These are phyloP conservation scores for Azolla pinnata DNA, from an alignment of 75 land plant species.

Conservation along the genomic window DNA sequence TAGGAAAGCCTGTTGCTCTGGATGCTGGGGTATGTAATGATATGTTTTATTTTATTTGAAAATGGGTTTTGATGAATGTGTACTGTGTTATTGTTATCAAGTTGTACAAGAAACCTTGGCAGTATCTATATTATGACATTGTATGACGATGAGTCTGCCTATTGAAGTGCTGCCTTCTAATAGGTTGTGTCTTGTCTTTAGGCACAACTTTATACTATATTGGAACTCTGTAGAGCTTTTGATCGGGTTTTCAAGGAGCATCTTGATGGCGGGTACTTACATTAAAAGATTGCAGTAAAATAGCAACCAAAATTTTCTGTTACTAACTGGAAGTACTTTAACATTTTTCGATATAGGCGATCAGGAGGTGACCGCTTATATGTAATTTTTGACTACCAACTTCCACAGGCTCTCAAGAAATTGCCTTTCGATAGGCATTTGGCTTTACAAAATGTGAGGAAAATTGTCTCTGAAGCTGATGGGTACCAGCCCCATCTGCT, in stretches of 20 bases:
- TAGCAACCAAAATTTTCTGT: too few relatives aligned
- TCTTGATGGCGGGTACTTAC: constrained; percentile 79
- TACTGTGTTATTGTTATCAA: too few relatives aligned
- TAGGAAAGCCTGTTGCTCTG: constrained; percentile 66
- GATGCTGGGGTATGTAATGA: constrained; percentile 55
- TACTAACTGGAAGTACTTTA: too few relatives aligned
- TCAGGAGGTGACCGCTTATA: constrained; percentile 85
- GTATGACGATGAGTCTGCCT: too few relatives aligned
- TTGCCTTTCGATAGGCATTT: constrained; percentile 86
- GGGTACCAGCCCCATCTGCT: constrained; percentile 90
- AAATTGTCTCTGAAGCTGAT: constrained; percentile 73
- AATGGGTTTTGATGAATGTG: too few relatives aligned
- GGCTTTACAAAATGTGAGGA: constrained; percentile 65
- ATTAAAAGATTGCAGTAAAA: too few relatives aligned
- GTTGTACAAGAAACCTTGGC: background rate
- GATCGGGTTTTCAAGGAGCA: constrained; percentile 84
- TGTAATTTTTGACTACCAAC: constrained; percentile 81
- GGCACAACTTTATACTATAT: constrained; percentile 86
- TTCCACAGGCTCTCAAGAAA: constrained; percentile 82
- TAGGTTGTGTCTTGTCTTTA: too few relatives aligned
- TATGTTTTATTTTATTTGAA: background rate
- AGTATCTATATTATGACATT: background rate
- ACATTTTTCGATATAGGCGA: constrained; percentile 36
- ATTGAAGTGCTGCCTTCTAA: too few relatives aligned
- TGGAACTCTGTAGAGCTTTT: constrained; percentile 90